Percentiles rank a stretch among this genome's conserved stretches.
Evolutionary conservation across 2,329 filamentous ascomycete genomes (phyloP).

Genomic region (Dactylonectria macrodidyma): DNA sequence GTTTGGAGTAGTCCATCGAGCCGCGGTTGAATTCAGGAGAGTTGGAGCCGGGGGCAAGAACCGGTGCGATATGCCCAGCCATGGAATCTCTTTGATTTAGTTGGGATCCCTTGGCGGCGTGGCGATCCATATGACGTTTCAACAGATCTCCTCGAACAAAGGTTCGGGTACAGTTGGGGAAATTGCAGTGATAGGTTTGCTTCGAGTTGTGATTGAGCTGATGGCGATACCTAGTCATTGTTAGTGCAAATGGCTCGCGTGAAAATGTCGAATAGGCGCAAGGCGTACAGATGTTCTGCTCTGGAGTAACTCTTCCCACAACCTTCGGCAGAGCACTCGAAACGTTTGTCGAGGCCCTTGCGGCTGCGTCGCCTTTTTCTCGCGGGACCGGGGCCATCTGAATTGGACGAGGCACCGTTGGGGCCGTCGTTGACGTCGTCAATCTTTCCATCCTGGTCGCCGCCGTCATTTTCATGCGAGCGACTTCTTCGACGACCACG

Average conservation of each 20-base stretch:
- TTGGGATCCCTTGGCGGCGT: conserved; percentile 84
- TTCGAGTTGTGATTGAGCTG: conserved; percentile 97
- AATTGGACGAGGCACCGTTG: conserved; percentile 66
- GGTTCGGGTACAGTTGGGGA: conserved; percentile 88
- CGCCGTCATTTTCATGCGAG: conserved; percentile 59
- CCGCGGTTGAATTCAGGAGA: conserved; percentile 64
- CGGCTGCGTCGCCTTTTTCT: conserved; percentile 80
- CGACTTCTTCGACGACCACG: conserved; percentile 59
- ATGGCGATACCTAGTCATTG: conserved; percentile 77
- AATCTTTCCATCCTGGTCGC: conserved; percentile 57
- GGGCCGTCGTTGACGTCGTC: conserved; percentile 49
- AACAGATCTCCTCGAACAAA: conserved; percentile 96
- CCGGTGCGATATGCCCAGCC: conserved; percentile 53
- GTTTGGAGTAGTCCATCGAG: conserved; percentile 57
- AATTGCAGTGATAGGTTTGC: conserved; percentile 94
- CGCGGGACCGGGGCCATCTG: conserved; percentile 70
- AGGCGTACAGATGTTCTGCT: conserved; percentile 88
- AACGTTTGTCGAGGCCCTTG: conserved; percentile 85
- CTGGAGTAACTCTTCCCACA: conserved; percentile 98
- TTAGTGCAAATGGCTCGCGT: conserved; percentile 24
- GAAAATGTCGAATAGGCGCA: conserved; percentile 33
- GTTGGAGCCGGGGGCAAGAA: conserved; percentile 58
- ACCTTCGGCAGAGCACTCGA: conserved; percentile 86
- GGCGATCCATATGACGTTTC: conserved; percentile 85
- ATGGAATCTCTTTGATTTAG: conserved; percentile 79